Base-by-base conservation (phyloP, 2,329 filamentous ascomycete species). In the Fusarium liriodendri region DNA sequence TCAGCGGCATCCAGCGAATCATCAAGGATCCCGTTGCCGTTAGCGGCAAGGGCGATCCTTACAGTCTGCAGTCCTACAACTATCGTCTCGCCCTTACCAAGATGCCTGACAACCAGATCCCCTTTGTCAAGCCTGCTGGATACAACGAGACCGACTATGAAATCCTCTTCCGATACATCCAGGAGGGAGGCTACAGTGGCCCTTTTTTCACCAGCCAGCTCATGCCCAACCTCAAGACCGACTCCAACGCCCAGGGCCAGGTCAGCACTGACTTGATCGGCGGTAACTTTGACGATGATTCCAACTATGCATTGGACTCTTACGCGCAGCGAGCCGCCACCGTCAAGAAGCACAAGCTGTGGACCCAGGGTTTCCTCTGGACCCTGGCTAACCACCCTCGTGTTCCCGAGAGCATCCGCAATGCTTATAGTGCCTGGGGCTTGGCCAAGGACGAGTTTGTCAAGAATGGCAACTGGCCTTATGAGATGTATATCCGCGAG, bases 41-140 rank as follows among this genome's bases (percentile, higher is more conserved):
- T 1, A 58, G 59, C 5, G 72, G 72, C 9, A 14, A 54, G 5
- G 70, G 63, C 1, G 73, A 75, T 27, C 54, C 63, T 2, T 62
- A 61, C 16, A 70, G 73, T 6, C 73, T 75, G 22, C 73, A 75
- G 2, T 73, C 73, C 6, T 75, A 75, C 50, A 75, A 75, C 70
- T 75, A 75, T 58, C 66, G 73, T 5, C 47, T 75, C 25, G 61
- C 61, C 40, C 69, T 75, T 5, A 75, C 73, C 27, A 63, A 64
- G 29, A 32, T 68, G 16, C 20, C 54, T 1, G 18, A 29, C 20
- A 75, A 75, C 58, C 37, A 20, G 33, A 37, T 75, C 0, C 58
- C 70, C 1, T 75, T 75, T 67, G 66, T 58, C 16, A 75, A 75
- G 58, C 73, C 73, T 9, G 58, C 58, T 8, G 72, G 72, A 13